Evolutionary conservation across 306 rosid genomes (phyloP), one percentile per base, ranked within the genome.

Genomic region (Inga oerstediana): DNA sequence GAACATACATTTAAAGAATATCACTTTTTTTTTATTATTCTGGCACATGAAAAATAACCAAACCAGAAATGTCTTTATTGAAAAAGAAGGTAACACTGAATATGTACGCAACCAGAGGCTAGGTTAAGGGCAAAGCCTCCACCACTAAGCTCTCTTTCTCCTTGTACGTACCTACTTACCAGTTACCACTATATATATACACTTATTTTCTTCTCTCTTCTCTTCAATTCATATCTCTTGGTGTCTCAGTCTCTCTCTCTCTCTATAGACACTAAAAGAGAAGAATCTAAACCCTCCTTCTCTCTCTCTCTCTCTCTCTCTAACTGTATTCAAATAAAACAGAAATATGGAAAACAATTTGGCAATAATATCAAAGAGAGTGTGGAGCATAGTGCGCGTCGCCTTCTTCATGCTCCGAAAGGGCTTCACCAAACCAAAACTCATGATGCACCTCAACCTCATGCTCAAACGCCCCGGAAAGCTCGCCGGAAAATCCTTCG

Each of bases 391-490:
- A 76, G 88, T 85, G 39, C 97, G 94, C 5, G 89, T 90, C 10
- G 85, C 77, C 2, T 90, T 74, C 81, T 94, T 88, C 93, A 92
- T 94, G 97, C 41, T 92, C 37, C 76, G 95, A 72, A 96, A 91
- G 84, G 91, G 97, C 75, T 62, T 95, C 19, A 83, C 93, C 22
- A 96, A 93, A 82, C 80, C 92, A 0, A 94, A 94, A 77, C 81
- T 92, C 13, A 79, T 91, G 46, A 87, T 91, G 72, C 90, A 88
- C 61, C 91, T 92, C 78, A 91, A 90, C 91, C 71, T 91, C 83
- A 72, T 96, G 73, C 92, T 92, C 88, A 96, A 92, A 76, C 98
- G 97, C 68, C 97, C 97, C 14, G 79, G 95, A 86, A 96, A 96
- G 83, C 77, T 96, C 61, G 98, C 97, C 81, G 85, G 97, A 2